Base-by-base conservation (phyloP, 202 grass and related monocot species). In the Schoenoplectus triqueter region DNA sequence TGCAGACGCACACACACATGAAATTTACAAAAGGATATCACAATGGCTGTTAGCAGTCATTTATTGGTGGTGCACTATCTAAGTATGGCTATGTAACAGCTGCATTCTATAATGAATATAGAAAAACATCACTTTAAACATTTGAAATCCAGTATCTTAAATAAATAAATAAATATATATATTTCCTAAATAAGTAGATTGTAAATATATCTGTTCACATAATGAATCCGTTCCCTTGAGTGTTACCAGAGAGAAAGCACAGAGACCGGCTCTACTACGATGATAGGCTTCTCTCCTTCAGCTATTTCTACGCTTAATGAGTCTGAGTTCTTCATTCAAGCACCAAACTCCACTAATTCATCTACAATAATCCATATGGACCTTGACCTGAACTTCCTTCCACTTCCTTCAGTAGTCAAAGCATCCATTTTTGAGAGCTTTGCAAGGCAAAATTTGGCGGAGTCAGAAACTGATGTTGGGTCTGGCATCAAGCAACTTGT, bases 371-470 rank as follows among this genome's bases (percentile, higher is more conserved):
- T 99, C 86, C 96, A 99, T 82, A 95, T 99, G 96, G 96, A 99
- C 87, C 86, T 95, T 81, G 91, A 94, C 69, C 96, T 88, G 81
- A 95, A 90, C 88, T 95, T 99, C 61, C 89, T 99, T 21, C 87
- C 93, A 70, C 85, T 95, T 59, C 96, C 96, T 80, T 92, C 88
- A 74, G 87, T 82, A 80, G 96, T 94, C 3, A 95, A 95, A 15
- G 87, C 96, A 47, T 95, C 87, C 80, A 93, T 98, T 82, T 98
- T 98, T 69, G 91, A 98, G 88, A 95, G 96, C 77, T 99, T 99
- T 90, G 93, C 91, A 40, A 94, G 96, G 55, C 96, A 98, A 79
- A 98, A 98, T 75, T 94, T 98, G 73, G 86, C 82, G 22, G 91
- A 98, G 50, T 95, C 96, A 22, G 96, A 98, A 86, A 95, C 89